phyloP scores from a whole-genome alignment of 176 grass and related monocot genomes.

The Eleusine coracana region DNA sequence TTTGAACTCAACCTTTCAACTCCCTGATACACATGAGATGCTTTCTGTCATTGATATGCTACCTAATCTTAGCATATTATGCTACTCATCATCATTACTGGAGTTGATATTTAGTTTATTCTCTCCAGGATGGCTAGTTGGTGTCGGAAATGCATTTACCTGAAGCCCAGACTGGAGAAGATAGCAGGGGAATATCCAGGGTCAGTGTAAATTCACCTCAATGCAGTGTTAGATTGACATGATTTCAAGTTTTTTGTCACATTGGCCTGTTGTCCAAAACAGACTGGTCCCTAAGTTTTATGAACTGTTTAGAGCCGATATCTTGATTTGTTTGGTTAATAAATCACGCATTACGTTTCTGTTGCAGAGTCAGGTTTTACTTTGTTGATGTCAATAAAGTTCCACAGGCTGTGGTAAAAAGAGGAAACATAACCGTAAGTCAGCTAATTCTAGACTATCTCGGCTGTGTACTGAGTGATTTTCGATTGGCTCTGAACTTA shows the following conservation, averaged over 20 bases:
- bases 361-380: conserved; percentile 73
- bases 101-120: conserved; percentile 4
- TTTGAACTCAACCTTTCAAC: not conserved
- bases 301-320: not conserved
- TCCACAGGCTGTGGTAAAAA: conserved; percentile 75
- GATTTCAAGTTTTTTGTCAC: not conserved
- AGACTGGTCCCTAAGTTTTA: not conserved
- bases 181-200: conserved; percentile 78
- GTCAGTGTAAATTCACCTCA: conserved; percentile 39
- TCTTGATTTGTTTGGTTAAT: conserved; percentile 20
- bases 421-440: conserved; percentile 91
- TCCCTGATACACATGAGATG: conserved; percentile 1
- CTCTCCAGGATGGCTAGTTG: conserved; percentile 79
- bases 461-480: not conserved
- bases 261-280: not conserved
- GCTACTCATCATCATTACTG: not conserved
- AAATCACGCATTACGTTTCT: not conserved
- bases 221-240: not conserved
- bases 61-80: not conserved
- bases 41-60: not conserved
- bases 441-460: not conserved
- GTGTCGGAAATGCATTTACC: conserved; percentile 98
- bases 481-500: not conserved
- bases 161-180: conserved; percentile 94
- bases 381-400: conserved; percentile 93